phyloP scores from a whole-genome alignment of 352 stramenopile species.

The Globisporangium cylindrosporum region DNA sequence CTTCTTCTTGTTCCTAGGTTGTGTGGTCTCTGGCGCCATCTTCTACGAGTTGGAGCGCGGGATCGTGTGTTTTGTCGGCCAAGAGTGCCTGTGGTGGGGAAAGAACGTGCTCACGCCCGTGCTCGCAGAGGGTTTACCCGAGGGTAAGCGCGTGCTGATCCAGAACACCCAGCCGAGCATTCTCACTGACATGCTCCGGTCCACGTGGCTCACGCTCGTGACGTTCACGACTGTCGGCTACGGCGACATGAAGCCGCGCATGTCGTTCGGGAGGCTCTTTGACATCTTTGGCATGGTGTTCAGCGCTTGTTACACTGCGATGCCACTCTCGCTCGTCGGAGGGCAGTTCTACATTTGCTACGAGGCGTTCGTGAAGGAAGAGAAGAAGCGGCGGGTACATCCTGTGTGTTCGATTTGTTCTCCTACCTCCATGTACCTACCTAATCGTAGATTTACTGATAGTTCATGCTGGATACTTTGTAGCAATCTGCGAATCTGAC shows the following conservation, averaged over 20 bases:
- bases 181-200: slow-evolving; percentile 44
- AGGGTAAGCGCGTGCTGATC: slow-evolving; percentile 36
- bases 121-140: slow-evolving; percentile 23
- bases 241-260: slow-evolving; percentile 41
- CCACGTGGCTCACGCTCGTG: slow-evolving; percentile 46
- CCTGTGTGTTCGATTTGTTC: too few species aligned
- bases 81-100: slow-evolving; percentile 33
- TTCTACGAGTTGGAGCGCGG: slow-evolving; percentile 53
- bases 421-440: too few species aligned
- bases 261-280: slow-evolving; percentile 37
- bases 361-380: slow-evolving; percentile 35
- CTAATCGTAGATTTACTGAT: too few species aligned
- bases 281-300: slow-evolving; percentile 51
- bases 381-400: slow-evolving; percentile 27
- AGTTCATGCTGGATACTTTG: slow-evolving; percentile 12
- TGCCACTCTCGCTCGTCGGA: slow-evolving; percentile 57
- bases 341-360: slow-evolving; percentile 66
- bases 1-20: slow-evolving; percentile 52
- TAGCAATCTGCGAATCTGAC: slow-evolving; percentile 9
- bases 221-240: slow-evolving; percentile 57
- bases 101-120: slow-evolving; percentile 38
- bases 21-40: slow-evolving; percentile 32
- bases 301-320: slow-evolving; percentile 55
- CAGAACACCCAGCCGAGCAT: slow-evolving; percentile 32
- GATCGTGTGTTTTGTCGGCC: slow-evolving; percentile 34